phyloP scores from a whole-genome alignment of 345 rosid genomes.

The Eutrema yunnanense region DNA sequence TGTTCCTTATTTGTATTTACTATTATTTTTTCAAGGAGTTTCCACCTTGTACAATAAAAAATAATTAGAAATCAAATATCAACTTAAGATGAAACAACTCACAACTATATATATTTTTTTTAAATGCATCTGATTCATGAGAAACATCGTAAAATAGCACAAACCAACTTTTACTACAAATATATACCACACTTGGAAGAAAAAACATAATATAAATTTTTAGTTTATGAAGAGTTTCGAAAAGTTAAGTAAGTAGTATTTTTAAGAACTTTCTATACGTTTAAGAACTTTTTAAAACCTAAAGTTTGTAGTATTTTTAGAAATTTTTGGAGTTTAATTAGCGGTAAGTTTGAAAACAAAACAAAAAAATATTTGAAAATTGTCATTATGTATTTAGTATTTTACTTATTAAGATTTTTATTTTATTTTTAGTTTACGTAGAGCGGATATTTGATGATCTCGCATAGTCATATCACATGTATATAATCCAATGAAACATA shows the following conservation, averaged over 20 bases:
- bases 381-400: too few relatives aligned
- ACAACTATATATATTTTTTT: neutral
- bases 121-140: neutral
- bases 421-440: too few relatives aligned
- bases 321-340: neutral
- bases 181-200: too few relatives aligned
- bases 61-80: neutral
- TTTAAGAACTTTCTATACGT: neutral
- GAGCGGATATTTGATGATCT: too few relatives aligned
- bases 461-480: too few relatives aligned
- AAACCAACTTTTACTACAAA: too few relatives aligned
- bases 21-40: too few relatives aligned
- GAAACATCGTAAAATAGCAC: neutral
- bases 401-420: too few relatives aligned
- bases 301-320: neutral
- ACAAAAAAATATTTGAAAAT: neutral
- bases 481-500: too few relatives aligned
- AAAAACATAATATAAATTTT: neutral
- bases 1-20: neutral
- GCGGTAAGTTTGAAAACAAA: neutral
- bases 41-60: too few relatives aligned
- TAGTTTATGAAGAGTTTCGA: neutral
- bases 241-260: neutral
- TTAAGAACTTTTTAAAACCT: neutral
- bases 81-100: neutral